A percentile compares a stretch with the other conserved stretches of the same genome.
phyloP scores from a whole-genome alignment of 768 basidiomycete species.

The Pisolithus microcarpus region DNA sequence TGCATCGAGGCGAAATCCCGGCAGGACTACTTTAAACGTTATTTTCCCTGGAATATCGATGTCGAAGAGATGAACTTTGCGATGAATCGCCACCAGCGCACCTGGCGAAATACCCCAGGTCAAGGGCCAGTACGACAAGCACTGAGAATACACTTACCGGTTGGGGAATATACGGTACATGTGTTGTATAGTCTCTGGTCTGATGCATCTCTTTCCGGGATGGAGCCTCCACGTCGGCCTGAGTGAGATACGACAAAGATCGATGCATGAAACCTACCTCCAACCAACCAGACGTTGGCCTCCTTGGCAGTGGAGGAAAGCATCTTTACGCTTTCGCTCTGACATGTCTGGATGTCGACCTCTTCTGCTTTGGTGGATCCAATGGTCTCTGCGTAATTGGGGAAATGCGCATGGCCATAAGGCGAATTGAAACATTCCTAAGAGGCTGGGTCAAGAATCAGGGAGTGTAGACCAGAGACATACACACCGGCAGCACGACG shows the following conservation, averaged over 20 bases:
- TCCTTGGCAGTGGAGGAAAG: conserved; percentile 77
- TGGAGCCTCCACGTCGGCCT: conserved; percentile 57
- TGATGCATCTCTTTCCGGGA: conserved; percentile 70
- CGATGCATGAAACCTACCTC: conserved; percentile 47
- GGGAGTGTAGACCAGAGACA: background rate
- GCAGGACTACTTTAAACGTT: conserved; percentile 63
- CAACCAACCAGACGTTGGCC: conserved; percentile 81
- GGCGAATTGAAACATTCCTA: conserved; percentile 90
- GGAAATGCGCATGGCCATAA: conserved; percentile 75
- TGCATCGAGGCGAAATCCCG: background rate
- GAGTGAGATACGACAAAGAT: background rate
- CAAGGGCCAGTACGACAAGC: background rate
- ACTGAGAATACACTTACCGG: conserved; percentile 37
- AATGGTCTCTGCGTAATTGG: conserved; percentile 76
- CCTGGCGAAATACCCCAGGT: conserved; percentile 38
- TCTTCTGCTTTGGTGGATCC: conserved; percentile 49
- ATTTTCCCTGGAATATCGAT: conserved; percentile 94
- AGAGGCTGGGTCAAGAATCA: background rate
- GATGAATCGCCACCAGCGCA: conserved; percentile 77
- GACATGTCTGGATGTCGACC: conserved; percentile 48
- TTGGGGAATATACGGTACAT: conserved; percentile 81
- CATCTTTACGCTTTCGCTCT: conserved; percentile 75
- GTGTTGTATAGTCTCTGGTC: conserved; percentile 84
- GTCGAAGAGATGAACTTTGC: conserved; percentile 96
- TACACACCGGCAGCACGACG: conserved; percentile 75